phyloP scores from a whole-genome alignment of 805 yeast species.

The Debaryomyces castellii region DNA sequence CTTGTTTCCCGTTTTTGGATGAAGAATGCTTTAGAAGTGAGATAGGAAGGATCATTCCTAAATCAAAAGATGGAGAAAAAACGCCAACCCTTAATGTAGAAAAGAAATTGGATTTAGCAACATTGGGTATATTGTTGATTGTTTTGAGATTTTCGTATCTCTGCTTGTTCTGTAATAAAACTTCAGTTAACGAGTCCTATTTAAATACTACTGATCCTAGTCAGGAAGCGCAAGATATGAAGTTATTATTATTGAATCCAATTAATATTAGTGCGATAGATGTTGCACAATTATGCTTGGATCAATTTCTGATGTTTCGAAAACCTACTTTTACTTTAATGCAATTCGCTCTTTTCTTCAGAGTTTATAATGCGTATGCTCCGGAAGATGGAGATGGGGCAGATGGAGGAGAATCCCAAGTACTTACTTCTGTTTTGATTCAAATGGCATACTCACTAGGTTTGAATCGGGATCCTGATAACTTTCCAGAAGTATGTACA shows the following conservation, averaged over 20 bases:
- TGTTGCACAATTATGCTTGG: slow-evolving; percentile 54
- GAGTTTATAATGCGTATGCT: slow-evolving; percentile 33
- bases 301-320: slow-evolving; percentile 51
- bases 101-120: slow-evolving; percentile 40
- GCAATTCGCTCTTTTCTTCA: slow-evolving; percentile 28
- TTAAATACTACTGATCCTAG: slow-evolving; percentile 21
- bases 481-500: slow-evolving; percentile 19
- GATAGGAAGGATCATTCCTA: slow-evolving; percentile 34
- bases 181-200: slow-evolving; percentile 25
- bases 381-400: slow-evolving; percentile 44
- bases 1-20: slow-evolving; percentile 49
- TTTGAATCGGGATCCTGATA: slow-evolving; percentile 40
- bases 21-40: slow-evolving; percentile 30
- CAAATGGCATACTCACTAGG: slow-evolving; percentile 43
- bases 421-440: slow-evolving; percentile 24
- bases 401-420: slow-evolving; percentile 37
- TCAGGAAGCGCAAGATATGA: slow-evolving; percentile 22
- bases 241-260: slow-evolving; percentile 46
- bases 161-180: slow-evolving; percentile 34
- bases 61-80: slow-evolving; percentile 22
- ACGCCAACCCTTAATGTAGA: slow-evolving; percentile 28
- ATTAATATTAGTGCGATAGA: slow-evolving; percentile 44
- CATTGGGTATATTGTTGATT: slow-evolving; percentile 39
- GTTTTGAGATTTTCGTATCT: slow-evolving; percentile 42
- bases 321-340: slow-evolving; percentile 28